A percentile compares a stretch with the other conserved stretches of the same genome.
phyloP scores from a whole-genome alignment of 2,329 filamentous ascomycete genomes.

The Arthrobotrys musiformis region DNA sequence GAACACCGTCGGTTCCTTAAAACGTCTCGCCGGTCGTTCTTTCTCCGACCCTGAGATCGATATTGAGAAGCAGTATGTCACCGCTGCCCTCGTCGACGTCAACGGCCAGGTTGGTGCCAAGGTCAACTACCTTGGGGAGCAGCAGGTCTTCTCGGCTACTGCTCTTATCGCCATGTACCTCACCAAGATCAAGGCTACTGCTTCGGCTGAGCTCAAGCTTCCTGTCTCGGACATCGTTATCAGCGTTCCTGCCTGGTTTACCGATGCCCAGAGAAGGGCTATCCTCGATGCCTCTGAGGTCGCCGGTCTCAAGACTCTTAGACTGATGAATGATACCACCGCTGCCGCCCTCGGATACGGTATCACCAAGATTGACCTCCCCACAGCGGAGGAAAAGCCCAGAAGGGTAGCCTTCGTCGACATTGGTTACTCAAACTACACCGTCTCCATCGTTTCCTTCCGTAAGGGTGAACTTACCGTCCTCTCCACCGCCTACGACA shows the following conservation, averaged over 20 bases:
- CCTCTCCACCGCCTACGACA: conserved; percentile 90
- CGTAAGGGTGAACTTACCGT: conserved; percentile 95
- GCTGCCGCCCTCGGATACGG: conserved; percentile 95
- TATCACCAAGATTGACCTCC: conserved; percentile 97
- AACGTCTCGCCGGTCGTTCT: conserved; percentile 87
- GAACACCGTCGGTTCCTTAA: conserved; percentile 94
- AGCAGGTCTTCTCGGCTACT: conserved; percentile 92
- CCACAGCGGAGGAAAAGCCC: conserved; percentile 87
- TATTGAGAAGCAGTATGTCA: conserved; percentile 91
- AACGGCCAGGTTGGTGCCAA: conserved; percentile 95
- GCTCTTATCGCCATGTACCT: conserved; percentile 96
- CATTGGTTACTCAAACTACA: conserved; percentile 96
- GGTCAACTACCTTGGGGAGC: conserved; percentile 91
- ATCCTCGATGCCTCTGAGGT: conserved; percentile 93
- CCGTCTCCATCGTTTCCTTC: conserved; percentile 93
- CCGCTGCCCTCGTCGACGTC: conserved; percentile 85
- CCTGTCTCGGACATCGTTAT: conserved; percentile 93
- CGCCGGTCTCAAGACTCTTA: conserved; percentile 88
- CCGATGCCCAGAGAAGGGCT: conserved; percentile 87
- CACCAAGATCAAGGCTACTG: conserved; percentile 90
- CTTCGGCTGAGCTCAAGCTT: conserved; percentile 85
- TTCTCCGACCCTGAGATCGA: conserved; percentile 91
- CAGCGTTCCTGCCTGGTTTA: conserved; percentile 97
- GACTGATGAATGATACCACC: conserved; percentile 97
- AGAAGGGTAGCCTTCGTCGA: conserved; percentile 91